Evolutionary conservation across 805 yeast genomes (phyloP).

Genomic region (Wickerhamomyces subpelliculosus): DNA sequence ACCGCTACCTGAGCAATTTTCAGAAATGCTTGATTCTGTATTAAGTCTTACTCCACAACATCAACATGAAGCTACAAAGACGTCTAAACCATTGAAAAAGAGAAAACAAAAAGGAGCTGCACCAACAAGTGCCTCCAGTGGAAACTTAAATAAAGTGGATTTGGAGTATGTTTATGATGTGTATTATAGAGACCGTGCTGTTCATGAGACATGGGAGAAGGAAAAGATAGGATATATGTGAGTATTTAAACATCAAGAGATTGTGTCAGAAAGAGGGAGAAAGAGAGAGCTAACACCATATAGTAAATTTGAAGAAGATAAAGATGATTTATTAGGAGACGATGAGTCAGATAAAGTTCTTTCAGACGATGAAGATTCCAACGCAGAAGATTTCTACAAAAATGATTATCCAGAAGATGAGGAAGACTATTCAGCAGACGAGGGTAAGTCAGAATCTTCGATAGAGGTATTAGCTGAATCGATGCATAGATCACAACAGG

Average conservation of each 20-base stretch:
- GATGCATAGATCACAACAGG: conserved; percentile 5
- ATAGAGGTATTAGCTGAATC: conserved; percentile 12
- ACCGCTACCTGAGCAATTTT: conserved; percentile 51
- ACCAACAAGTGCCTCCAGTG: conserved; percentile 12
- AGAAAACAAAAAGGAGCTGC: conserved; percentile 20
- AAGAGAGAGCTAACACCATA: conserved; percentile 1
- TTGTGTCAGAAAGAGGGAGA: too few species aligned
- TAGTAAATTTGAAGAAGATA: conserved; percentile 33
- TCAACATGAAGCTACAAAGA: too few species aligned
- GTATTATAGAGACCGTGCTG: conserved; percentile 61
- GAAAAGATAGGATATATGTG: conserved; percentile 29
- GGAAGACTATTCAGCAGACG: conserved; percentile 41
- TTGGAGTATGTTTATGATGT: conserved; percentile 91
- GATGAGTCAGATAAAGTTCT: conserved; percentile 32
- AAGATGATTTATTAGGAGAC: conserved; percentile 28
- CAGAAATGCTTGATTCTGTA: conserved; percentile 68
- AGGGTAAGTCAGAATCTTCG: conserved; percentile 8
- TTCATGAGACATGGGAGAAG: conserved; percentile 39
- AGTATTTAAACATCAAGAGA: too few species aligned
- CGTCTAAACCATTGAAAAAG: conserved; percentile 14
- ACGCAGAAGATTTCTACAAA: conserved; percentile 85
- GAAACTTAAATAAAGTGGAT: conserved; percentile 14
- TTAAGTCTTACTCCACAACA: conserved; percentile 32
- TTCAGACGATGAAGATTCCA: conserved; percentile 78
- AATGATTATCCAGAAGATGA: conserved; percentile 97